Base-by-base conservation (phyloP, 495 filamentous ascomycete species). In the Parathielavia hyrcaniae region DNA sequence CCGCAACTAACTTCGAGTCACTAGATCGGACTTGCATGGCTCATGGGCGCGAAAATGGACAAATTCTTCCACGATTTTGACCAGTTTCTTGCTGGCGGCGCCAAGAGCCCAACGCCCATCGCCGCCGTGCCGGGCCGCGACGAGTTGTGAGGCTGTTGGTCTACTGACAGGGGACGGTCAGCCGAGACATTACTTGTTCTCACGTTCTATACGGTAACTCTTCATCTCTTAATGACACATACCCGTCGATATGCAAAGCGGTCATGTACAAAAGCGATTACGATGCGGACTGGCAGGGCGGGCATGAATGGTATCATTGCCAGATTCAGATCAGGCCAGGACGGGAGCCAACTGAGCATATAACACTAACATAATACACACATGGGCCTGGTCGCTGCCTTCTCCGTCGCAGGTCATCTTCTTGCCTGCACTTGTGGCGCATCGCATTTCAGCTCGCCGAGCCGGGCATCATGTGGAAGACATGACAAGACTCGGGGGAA, bases 11-110 rank as follows among this genome's bases (percentile, higher is more conserved):
- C 46, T 53, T 41, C 58, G 52, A 40, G 50, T 47, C 22, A 50
- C 35, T 60, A 92, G 88, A 65, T 92, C 53, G 80, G 79, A 34
- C 61, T 77, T 22, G 89, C 89, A 12, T 90, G 79, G 77, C 69
- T 79, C 22, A 71, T 87, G 43, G 89, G 89, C 43, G 82, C 83
- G 11, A 71, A 75, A 34, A 81, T 83, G 64, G 81, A 83, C 67
- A 65, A 76, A 22, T 65, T 74, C 0, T 73, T 77, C 46, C 35
- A 63, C n/a, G 67, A 72, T 34, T 41, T 71, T 22, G 65, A 67
- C 40, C 38, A 65, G 1, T 64, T 60, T 34, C 53, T 75, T 4
- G 53, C 55, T 20, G 56, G 45, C 30, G 52, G 45, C 39, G 41
- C 35, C 26, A 66, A 59, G 53, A 58, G 56, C n/a, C 50, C 61